Evolutionary conservation across 164 flowering plant genomes (phyloP), one percentile per base, ranked within the genome.

Genomic region (Magnolia sinica): DNA sequence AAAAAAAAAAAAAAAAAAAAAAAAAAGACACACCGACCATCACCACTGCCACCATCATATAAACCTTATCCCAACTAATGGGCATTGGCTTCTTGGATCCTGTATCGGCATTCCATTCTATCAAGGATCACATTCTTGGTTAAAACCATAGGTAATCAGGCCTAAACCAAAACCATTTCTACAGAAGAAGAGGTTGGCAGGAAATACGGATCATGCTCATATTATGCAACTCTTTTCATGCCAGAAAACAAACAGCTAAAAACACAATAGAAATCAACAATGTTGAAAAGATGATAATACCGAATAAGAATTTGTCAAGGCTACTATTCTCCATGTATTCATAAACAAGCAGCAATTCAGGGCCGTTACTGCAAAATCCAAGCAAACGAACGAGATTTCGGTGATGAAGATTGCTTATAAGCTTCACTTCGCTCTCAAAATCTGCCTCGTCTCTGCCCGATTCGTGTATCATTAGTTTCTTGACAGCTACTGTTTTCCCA

Each of bases 351-450:
- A 89, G 81, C 2, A 82, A 75, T 65, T 89, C 87, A 14, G 84
- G 81, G 51, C 90, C 86, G 73, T 87, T 85, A 77, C 76, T 85
- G 64, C 89, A 87, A 67, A 87, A 88, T 1, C 92, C 92, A 29
- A 89, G 88, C 18, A 87, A 86, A 4, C 87, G 89, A 55, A 87
- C 64, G 14, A 89, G 87, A 68, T 89, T 89, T 16, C 91, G 82
- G 58, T 88, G 91, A 81, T 85, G 91, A 72, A 87, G 87, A 73
- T 89, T 89, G 75, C 91, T 82, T 68, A 89, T 86, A 22, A 89
- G 88, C 81, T 79, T 88, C n/a, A 87, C 91, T 81, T 88, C 91
- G 24, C 77, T 84, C 22, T 81, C 86, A 31, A 86, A 88, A 45
- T 87, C 83, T 24, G 80, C 82, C 65, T 86, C 78, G 29, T 78